Evolutionary conservation across 257 asterid species (phyloP), one percentile per base, ranked within the genome.

Genomic region (Anisodus acutangulus): DNA sequence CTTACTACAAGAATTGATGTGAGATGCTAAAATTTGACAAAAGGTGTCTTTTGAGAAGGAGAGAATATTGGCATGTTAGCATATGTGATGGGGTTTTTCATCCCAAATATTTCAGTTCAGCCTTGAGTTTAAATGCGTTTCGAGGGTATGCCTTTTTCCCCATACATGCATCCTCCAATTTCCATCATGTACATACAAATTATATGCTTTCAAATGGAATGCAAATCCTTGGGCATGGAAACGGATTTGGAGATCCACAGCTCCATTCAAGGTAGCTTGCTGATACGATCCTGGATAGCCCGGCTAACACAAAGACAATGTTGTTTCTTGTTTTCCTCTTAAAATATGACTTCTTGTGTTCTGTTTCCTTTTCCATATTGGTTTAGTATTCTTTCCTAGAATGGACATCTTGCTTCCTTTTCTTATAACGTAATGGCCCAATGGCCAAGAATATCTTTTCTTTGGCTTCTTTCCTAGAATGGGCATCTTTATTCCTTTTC

Each of bases 221-320:
- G 76, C 78, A 41, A 41, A 54, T 41, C 78, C 15, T 69, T 69
- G 35, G 4, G 5, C 31, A 17, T 69, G 54, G 55, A 41, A 8
- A 69, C 55, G 41, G 78, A 8, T n/a, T 41, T 69, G 26, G 55
- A 2, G 54, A 69, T 69, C 54, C 26, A 41, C 8, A 69, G 31
- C 31, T 70, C 55, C 8, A 17, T 9, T 47, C 79, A 45, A 69
- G 17, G 58, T 71, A 45, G 79, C 79, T 71, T 71, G 80, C 37
- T 45, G 57, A 71, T 71, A 71, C 15, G 79, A 71, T 9, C 55
- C 57, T 5, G 58, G 57, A 10, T 71, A 45, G 80, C 79, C 6
- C 1, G n/a, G 9, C 7, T 17, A n/a, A 49, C 58, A 9, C 55
- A 19, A 3, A 71, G 15, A 71, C 76, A 15, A 41, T 41, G 45